These are phyloP conservation scores for Ballota nigra DNA, from an alignment of 257 asterid species.

Conservation along the genomic window DNA sequence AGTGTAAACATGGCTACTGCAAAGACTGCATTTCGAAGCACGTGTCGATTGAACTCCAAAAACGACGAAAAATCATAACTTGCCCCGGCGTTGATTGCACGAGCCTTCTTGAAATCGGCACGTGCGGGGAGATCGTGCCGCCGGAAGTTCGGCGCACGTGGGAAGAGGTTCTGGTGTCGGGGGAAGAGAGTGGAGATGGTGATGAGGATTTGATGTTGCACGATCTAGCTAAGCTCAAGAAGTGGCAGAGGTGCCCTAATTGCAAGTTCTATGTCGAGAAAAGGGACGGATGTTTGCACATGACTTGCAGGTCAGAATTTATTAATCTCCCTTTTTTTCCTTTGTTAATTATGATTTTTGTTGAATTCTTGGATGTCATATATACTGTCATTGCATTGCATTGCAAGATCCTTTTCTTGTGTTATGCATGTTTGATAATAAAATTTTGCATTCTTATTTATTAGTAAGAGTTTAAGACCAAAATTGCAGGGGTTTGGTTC, in stretches of 20 bases:
- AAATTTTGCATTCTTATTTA: no score
- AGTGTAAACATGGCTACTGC: constrained; percentile 50
- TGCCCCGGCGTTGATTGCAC: constrained; percentile 58
- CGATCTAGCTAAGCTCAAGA: constrained; percentile 36
- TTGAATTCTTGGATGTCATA: no score
- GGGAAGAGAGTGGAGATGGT: constrained; percentile 24
- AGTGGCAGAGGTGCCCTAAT: neutral
- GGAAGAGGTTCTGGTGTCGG: constrained; percentile 33
- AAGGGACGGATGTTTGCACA: neutral
- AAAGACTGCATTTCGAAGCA: constrained; percentile 46
- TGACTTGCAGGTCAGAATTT: neutral
- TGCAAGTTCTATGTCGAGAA: neutral
- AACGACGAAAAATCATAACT: neutral
- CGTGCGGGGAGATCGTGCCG: constrained; percentile 31
- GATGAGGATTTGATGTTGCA: constrained; percentile 27
- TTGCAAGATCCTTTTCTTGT: no score
- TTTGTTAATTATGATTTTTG: neutral
- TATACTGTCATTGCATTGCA: no score
- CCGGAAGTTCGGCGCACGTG: constrained; percentile 20
- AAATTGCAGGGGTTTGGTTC: no score
- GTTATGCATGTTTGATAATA: no score
- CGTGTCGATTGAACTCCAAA: constrained; percentile 26
- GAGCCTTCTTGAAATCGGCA: constrained; percentile 26
- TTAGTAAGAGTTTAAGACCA: no score
- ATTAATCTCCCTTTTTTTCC: neutral